Percentiles rank a stretch among this genome's conserved stretches.
Evolutionary conservation across 106 monocot species (phyloP).

Genomic region (Vanilla planifolia): DNA sequence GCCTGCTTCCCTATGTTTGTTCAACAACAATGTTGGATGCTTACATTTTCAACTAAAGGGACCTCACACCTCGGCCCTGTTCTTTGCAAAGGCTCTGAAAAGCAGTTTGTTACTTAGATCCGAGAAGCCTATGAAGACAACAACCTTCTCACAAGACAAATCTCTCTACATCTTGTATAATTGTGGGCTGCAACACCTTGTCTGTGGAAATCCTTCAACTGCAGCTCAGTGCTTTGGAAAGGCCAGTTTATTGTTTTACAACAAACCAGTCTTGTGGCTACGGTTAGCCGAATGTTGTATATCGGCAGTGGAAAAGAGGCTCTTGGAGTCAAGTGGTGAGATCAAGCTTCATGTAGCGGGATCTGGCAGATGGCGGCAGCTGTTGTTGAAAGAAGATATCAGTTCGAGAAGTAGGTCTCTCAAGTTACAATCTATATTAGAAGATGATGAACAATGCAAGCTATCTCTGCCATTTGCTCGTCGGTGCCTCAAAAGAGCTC

Average conservation of each 20-base stretch:
- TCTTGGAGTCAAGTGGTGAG: constrained; percentile 26
- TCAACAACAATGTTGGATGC: constrained; percentile 75
- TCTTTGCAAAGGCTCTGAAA: constrained; percentile 62
- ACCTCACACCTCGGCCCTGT: constrained; percentile 35
- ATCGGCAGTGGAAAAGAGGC: constrained; percentile 57
- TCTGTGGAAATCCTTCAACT: constrained; percentile 51
- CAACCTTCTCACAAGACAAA: constrained; percentile 69
- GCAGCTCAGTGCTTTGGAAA: constrained; percentile 68
- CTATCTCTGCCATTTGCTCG: constrained; percentile 73
- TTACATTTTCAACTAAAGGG: constrained; percentile 57
- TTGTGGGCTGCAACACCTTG: constrained; percentile 65
- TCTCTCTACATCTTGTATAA: constrained; percentile 63
- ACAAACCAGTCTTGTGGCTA: constrained; percentile 71
- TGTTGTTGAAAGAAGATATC: constrained; percentile 38
- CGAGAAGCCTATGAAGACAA: constrained; percentile 57
- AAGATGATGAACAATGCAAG: constrained; percentile 14
- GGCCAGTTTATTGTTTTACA: constrained; percentile 39
- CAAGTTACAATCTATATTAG: neutral
- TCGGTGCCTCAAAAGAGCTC: constrained; percentile 60
- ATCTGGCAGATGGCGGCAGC: constrained; percentile 61
- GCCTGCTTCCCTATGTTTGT: constrained; percentile 31
- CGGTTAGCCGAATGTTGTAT: constrained; percentile 82
- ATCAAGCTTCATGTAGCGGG: constrained; percentile 53
- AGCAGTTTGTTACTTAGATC: constrained; percentile 19
- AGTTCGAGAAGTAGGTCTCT: constrained; percentile 19